These are phyloP conservation scores for Globisporangium heterothallicum DNA, from an alignment of 352 stramenopile genomes.

Conservation along the genomic window DNA sequence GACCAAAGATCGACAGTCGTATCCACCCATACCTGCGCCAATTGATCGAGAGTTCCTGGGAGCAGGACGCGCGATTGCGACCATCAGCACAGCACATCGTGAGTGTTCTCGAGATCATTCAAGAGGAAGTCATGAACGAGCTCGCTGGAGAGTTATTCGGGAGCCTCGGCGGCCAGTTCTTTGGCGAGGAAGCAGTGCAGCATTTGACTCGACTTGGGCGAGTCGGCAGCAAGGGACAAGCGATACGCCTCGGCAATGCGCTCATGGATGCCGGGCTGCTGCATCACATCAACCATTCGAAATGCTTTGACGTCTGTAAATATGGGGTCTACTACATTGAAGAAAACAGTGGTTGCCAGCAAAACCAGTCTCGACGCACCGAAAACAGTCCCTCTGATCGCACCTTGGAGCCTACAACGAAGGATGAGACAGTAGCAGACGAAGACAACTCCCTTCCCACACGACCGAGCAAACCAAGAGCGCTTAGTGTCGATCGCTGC, in stretches of 20 bases:
- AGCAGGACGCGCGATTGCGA: slow-evolving; percentile 29
- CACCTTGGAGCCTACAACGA: neutral
- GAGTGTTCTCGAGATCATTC: slow-evolving; percentile 32
- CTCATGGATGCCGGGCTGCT: slow-evolving; percentile 57
- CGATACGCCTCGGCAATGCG: slow-evolving; percentile 50
- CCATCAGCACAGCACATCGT: slow-evolving; percentile 45
- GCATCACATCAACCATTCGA: slow-evolving; percentile 45
- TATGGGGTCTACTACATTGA: slow-evolving; percentile 28
- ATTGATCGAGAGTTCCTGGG: slow-evolving; percentile 43
- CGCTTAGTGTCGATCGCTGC: no score
- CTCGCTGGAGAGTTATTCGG: slow-evolving; percentile 38
- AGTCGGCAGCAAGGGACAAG: slow-evolving; percentile 34
- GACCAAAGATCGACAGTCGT: slow-evolving; percentile 30
- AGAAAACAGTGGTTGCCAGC: slow-evolving; percentile 4
- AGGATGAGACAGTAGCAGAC: slow-evolving; percentile 1
- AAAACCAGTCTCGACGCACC: no score
- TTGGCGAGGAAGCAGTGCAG: slow-evolving; percentile 26
- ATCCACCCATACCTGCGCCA: slow-evolving; percentile 29
- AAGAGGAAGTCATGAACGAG: slow-evolving; percentile 34
- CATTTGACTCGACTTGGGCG: slow-evolving; percentile 40
- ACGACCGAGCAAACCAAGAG: slow-evolving; percentile 16
- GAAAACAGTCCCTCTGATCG: no score
- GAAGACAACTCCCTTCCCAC: slow-evolving; percentile 9
- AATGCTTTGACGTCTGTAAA: slow-evolving; percentile 45
- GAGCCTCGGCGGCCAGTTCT: slow-evolving; percentile 25